Conservation (phyloP, 208 protist species). For the Acanthamoeba sp. region DNA sequence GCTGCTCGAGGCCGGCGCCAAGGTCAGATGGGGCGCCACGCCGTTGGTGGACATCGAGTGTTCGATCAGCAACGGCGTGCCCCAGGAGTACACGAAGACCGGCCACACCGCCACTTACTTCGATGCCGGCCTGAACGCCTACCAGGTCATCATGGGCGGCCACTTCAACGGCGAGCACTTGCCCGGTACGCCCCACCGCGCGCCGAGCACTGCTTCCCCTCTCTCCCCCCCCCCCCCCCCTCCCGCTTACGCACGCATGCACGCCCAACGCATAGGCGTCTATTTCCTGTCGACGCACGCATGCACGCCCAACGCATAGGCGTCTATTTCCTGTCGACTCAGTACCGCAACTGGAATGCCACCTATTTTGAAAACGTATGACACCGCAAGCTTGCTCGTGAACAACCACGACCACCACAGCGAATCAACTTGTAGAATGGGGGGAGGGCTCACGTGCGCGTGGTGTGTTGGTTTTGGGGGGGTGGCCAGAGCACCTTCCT, state of each 20-base stretch:
- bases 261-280: too few species aligned
- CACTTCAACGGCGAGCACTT: background rate
- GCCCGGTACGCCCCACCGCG: too few species aligned
- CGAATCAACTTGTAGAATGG: too few species aligned
- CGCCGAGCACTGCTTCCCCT: too few species aligned
- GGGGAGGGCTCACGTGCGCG: too few species aligned
- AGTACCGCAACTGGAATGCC: background rate
- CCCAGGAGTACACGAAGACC: background rate
- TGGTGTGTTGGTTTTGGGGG: too few species aligned
- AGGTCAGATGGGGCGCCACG: background rate
- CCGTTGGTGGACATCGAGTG: background rate
- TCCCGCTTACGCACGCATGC: too few species aligned
- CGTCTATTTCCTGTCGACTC: background rate
- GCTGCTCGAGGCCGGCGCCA: slow-evolving; percentile 10
- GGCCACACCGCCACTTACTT: slow-evolving; percentile 1
- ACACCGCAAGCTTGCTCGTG: too few species aligned
- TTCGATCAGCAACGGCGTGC: background rate
- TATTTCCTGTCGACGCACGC: slow-evolving; percentile 41
- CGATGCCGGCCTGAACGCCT: background rate
- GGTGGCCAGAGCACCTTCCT: background rate
- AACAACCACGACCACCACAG: too few species aligned
- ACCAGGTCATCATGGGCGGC: slow-evolving; percentile 4
- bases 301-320: too few species aligned
- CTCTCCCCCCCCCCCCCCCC: background rate
- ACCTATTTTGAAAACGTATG: slow-evolving; percentile 15